Evolutionary conservation across 176 grass and related monocot species (phyloP).

Genomic region (Oryza longistaminata): DNA sequence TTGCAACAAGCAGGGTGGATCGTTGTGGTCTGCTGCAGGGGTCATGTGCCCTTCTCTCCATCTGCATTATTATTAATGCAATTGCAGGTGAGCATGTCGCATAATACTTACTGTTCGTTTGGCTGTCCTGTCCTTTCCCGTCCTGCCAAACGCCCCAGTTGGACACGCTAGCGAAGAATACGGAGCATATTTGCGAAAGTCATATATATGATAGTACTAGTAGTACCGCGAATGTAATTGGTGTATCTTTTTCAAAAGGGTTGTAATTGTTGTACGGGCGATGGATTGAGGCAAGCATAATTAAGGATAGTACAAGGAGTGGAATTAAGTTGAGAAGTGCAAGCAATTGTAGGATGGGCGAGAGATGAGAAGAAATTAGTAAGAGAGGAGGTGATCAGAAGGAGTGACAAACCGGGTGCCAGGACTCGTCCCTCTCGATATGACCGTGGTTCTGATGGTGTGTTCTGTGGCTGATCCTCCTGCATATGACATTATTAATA

Average conservation of each 20-base stretch:
- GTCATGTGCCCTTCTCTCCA: background rate
- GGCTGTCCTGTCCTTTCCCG: background rate
- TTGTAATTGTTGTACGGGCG: background rate
- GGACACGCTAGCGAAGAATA: background rate
- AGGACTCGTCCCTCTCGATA: conserved; percentile 83
- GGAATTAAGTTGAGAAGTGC: no score
- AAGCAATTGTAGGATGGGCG: no score
- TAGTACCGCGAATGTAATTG: no score
- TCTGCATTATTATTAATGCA: background rate
- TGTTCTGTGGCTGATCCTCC: conserved; percentile 96
- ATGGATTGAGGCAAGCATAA: background rate
- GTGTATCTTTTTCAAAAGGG: background rate
- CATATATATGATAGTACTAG: background rate
- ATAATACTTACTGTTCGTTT: background rate
- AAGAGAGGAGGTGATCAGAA: background rate
- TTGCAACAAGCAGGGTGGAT: background rate
- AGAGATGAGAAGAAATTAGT: background rate
- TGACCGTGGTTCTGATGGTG: conserved; percentile 95
- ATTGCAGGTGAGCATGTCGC: background rate
- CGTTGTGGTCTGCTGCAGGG: no score
- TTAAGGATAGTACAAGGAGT: background rate
- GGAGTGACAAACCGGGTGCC: conserved; percentile 69
- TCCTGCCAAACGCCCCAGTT: background rate
- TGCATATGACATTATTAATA: conserved; percentile 28
- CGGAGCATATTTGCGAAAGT: background rate